These are phyloP conservation scores for Leishmania gerbilli DNA, from an alignment of 208 protist genomes.

Conservation along the genomic window DNA sequence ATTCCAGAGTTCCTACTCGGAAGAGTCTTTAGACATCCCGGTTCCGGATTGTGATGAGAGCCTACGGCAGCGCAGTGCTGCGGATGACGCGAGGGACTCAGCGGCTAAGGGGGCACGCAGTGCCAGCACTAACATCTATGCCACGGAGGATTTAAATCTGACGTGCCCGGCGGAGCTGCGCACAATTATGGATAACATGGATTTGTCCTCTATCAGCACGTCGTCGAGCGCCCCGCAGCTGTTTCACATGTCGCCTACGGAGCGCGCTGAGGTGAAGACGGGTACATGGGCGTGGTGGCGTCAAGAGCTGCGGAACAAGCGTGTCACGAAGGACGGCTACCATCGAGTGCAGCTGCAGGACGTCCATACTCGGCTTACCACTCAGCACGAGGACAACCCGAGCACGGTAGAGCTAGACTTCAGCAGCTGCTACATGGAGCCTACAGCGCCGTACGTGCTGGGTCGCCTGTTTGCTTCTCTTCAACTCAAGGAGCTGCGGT, in stretches of 20 bases:
- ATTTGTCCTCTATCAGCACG: constrained; percentile 19
- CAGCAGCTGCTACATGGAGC: constrained; percentile 78
- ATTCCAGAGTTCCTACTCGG: neutral
- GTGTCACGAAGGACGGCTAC: constrained; percentile 66
- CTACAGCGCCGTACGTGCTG: constrained; percentile 72
- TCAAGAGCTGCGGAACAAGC: constrained; percentile 58
- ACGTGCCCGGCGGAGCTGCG: constrained; percentile 25
- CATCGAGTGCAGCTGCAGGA: constrained; percentile 62
- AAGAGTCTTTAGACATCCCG: constrained; percentile 20
- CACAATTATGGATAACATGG: constrained; percentile 27
- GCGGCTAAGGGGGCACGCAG: neutral
- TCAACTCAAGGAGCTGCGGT: constrained; percentile 57
- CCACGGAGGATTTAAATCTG: constrained; percentile 1
- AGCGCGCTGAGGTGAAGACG: constrained; percentile 27
- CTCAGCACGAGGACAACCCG: constrained; percentile 64
- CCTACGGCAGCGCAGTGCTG: neutral
- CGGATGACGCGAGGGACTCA: neutral
- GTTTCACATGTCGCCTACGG: constrained; percentile 53
- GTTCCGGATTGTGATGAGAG: constrained; percentile 1
- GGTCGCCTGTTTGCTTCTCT: constrained; percentile 60
- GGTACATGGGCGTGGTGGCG: constrained; percentile 83
- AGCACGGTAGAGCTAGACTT: constrained; percentile 71
- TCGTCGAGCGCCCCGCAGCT: constrained; percentile 63
- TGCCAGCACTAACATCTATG: constrained; percentile 3
- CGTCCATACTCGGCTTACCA: constrained; percentile 49